Percentiles rank a stretch among this genome's conserved stretches.
Conservation (phyloP, 441 rosid species). For the Gossypium gossypioides region DNA sequence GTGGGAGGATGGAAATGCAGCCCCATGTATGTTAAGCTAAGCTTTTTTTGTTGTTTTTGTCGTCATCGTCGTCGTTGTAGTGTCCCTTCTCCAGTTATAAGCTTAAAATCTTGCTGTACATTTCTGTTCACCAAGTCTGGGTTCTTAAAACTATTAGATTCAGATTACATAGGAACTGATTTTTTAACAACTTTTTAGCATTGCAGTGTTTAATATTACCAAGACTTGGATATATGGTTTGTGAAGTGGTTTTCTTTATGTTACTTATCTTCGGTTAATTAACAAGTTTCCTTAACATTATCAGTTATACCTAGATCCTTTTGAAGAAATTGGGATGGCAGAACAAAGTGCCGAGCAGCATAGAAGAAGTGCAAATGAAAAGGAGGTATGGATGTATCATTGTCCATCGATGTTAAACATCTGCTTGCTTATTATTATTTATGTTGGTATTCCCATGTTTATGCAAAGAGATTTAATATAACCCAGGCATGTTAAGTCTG, state of each 20-base stretch:
- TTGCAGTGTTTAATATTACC: not conserved
- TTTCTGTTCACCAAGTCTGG: not conserved
- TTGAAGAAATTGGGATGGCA: constrained; percentile 70
- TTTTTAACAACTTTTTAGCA: not conserved
- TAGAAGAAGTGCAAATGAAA: constrained; percentile 85
- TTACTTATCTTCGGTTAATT: not conserved
- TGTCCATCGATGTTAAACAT: not conserved
- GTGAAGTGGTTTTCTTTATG: not conserved
- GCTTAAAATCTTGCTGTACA: not conserved
- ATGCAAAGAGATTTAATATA: not conserved
- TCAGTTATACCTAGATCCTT: constrained; percentile 72
- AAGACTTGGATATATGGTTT: not conserved
- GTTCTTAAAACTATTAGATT: not conserved
- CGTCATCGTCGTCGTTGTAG: not conserved
- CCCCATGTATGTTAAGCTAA: constrained; percentile 57
- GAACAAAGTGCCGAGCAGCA: constrained; percentile 68
- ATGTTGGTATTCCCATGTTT: not conserved
- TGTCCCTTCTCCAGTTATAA: not conserved
- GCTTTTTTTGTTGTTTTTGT: not conserved
- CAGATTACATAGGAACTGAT: not conserved
- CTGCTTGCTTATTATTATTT: not conserved
- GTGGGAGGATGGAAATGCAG: constrained; percentile 96
- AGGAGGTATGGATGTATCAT: constrained; percentile 46
- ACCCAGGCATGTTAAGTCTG: not conserved
- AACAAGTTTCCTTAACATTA: constrained; percentile 11